A percentile compares a stretch with the other conserved stretches of the same genome.
phyloP scores from a whole-genome alignment of 352 stramenopile species.

The Blastocystis sp. region DNA sequence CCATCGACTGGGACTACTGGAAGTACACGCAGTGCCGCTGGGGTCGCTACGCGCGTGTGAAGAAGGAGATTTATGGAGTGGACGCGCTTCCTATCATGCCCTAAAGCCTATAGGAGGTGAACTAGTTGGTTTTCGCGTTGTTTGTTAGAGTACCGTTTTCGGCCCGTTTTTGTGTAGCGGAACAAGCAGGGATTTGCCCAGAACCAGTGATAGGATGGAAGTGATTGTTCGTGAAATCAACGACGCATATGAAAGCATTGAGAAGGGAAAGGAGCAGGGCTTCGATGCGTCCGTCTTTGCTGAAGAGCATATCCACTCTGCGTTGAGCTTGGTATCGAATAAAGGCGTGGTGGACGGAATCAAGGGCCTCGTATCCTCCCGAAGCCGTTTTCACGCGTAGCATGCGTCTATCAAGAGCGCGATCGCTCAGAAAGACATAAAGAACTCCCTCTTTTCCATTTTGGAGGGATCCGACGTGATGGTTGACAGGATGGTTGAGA shows the following conservation, averaged over 20 bases:
- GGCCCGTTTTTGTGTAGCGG: no score
- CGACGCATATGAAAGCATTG: neutral
- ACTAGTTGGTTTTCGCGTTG: no score
- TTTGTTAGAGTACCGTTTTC: no score
- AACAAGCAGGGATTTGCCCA: neutral
- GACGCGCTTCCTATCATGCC: slow-evolving; percentile 27
- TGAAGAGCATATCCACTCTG: slow-evolving; percentile 17
- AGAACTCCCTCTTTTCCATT: slow-evolving; percentile 6
- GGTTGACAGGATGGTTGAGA: neutral
- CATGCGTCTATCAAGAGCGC: neutral
- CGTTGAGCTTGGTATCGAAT: neutral
- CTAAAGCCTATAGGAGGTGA: neutral
- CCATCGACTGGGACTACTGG: slow-evolving; percentile 60
- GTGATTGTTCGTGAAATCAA: slow-evolving; percentile 19
- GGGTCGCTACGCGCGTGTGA: neutral
- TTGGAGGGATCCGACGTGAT: neutral
- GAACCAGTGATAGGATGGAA: slow-evolving; percentile 10
- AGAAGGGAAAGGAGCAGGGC: neutral
- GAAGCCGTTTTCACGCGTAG: neutral
- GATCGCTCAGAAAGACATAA: neutral
- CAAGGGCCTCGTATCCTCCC: neutral
- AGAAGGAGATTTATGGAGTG: neutral
- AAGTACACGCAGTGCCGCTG: slow-evolving; percentile 7
- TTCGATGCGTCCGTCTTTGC: slow-evolving; percentile 19
- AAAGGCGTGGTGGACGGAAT: neutral